Evolutionary conservation across 2,329 filamentous ascomycete species (phyloP), one percentile per base, ranked within the genome.

Genomic region (Teratosphaeria gauchensis): DNA sequence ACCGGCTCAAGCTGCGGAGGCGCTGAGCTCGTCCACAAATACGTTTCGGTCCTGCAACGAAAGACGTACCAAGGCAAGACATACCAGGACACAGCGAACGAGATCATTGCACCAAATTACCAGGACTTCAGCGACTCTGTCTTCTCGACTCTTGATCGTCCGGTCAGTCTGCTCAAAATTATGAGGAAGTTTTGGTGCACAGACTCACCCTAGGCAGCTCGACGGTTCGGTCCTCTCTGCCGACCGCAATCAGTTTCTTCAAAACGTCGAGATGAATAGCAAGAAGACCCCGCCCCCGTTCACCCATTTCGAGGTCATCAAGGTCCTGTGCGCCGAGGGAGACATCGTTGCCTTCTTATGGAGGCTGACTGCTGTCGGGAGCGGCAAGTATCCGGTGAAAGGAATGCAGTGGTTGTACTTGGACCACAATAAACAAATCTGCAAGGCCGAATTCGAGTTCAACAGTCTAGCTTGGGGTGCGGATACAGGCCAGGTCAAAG

Each of bases 401-500:
- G 60, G 60, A 3, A 58, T 58, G 55, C 58, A 62, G 31, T 53
- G 56, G 30, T 51, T 62, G 31, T 24, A 21, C 21, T 16, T 62
- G 28, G 56, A 62, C 55, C 4, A 38, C 11, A 9, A 56, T 4
- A 14, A 33, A 12, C 60, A 62, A 42, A 58, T 62, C 38, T 42
- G 42, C 21, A 19, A 54, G 48, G 24, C 59, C 8, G 31, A 60
- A 7, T 38, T 62, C 11, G 60, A 62, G 51, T 61, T 62, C 56
- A 61, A 62, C 57, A 56, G 52, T 28, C 61, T 62, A 42, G 61
- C 61, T 7, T 62, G 61, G 61, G 60, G 57, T 14, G 16, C 35
- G 11, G 56, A 58, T 21, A 48, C 51, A 6, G 19, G 46, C 33
- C n/a, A 58, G 38, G 8, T 55, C 42, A 21, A 48, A 9, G n/a